Conservation (phyloP, 305 asterid species). For the Fraxinus dipetala region DNA sequence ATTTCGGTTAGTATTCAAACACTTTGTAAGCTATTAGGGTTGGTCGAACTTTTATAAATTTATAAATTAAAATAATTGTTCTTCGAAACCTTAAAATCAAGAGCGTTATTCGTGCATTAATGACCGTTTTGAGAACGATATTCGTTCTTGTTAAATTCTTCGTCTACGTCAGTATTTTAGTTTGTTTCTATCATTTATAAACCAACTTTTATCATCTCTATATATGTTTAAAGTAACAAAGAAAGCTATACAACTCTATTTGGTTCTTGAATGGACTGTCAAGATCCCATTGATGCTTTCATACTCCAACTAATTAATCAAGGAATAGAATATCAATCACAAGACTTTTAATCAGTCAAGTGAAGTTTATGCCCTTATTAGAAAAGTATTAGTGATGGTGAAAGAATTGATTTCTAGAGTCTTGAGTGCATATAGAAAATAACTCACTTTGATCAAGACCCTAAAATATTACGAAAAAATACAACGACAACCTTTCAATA, state of each 20-base stretch:
- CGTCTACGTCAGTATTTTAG: no score
- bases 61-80: no score
- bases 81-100: neutral
- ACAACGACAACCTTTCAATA: neutral
- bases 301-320: constrained; percentile 3
- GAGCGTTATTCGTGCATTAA: neutral
- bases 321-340: neutral
- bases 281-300: constrained; percentile 22
- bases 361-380: neutral
- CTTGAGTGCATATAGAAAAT: neutral
- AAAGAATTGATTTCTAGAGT: neutral
- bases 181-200: neutral
- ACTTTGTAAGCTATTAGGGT: neutral
- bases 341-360: neutral
- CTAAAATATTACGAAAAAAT: neutral
- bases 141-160: neutral
- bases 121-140: neutral
- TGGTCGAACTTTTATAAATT: neutral
- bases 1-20: neutral
- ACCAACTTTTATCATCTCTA: neutral
- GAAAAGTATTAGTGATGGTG: neutral
- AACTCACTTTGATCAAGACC: neutral
- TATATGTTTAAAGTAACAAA: neutral
- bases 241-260: neutral
- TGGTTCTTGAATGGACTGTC: constrained; percentile 22